Conservation (phyloP, 176 grass and related monocot genomes). For the Stipa capillata region DNA sequence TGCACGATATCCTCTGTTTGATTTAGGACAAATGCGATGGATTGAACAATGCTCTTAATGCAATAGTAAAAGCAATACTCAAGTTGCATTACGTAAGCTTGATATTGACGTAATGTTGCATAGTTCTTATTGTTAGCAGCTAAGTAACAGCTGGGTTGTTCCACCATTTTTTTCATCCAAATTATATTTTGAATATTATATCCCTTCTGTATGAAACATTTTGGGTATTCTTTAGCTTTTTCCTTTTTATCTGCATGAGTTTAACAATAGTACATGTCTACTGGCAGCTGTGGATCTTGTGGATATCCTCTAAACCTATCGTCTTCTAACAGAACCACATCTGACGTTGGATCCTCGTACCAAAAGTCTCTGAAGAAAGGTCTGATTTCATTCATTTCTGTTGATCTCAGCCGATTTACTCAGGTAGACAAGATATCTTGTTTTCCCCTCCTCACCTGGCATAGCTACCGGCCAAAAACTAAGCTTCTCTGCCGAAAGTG, state of each 20-base stretch:
- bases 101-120: not conserved
- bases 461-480: conserved; percentile 47
- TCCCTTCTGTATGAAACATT: not conserved
- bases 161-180: not conserved
- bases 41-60: not conserved
- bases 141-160: not conserved
- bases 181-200: not conserved
- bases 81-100: not conserved
- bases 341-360: conserved; percentile 38
- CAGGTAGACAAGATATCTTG: conserved; percentile 51
- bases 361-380: conserved; percentile 59
- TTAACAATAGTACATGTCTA: conserved; percentile 17
- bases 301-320: conserved; percentile 56
- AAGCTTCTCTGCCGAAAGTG: conserved; percentile 73
- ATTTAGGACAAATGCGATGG: not conserved
- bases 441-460: conserved; percentile 38
- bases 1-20: not conserved
- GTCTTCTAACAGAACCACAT: conserved; percentile 54
- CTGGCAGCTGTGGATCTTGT: conserved; percentile 53
- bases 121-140: not conserved
- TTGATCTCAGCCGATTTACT: conserved; percentile 66
- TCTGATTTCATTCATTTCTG: conserved; percentile 42
- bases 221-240: not conserved
- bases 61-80: not conserved
- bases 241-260: not conserved